Percentiles rank a stretch among this genome's conserved stretches.
phyloP scores from a whole-genome alignment of 2,329 filamentous ascomycete species.

The Chlorencoelia australis region DNA sequence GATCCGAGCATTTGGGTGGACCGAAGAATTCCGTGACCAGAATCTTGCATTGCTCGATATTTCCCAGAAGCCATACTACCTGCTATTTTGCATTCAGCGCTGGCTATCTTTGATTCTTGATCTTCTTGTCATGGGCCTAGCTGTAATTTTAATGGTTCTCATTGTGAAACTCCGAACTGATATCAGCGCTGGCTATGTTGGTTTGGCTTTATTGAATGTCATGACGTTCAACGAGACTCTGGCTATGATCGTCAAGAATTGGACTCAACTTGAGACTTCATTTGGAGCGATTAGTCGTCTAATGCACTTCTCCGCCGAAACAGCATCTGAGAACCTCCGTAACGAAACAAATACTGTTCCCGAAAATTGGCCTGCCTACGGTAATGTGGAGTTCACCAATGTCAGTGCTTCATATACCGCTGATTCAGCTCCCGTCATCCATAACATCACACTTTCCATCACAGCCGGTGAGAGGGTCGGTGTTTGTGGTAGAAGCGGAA shows the following conservation, averaged over 20 bases:
- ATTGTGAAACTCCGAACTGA: conserved; percentile 24
- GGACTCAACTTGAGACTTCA: conserved; percentile 22
- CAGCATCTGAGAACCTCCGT: conserved; percentile 13
- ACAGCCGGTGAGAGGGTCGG: conserved; percentile 41
- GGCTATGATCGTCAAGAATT: conserved; percentile 16
- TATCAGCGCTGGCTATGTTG: conserved; percentile 22
- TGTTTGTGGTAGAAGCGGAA: conserved; percentile 38
- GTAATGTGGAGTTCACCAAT: conserved; percentile 27
- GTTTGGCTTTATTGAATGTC: conserved; percentile 25
- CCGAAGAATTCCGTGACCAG: conserved; percentile 6
- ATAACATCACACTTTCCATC: conserved; percentile 33
- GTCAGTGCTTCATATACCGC: conserved; percentile 25
- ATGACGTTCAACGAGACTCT: conserved; percentile 20
- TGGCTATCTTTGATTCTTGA: conserved; percentile 40
- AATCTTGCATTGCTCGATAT: conserved; percentile 40
- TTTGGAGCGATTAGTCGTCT: conserved; percentile 20
- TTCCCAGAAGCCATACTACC: conserved; percentile 48
- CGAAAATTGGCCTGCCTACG: conserved; percentile 18
- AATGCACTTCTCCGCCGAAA: conserved; percentile 10
- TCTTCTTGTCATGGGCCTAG: conserved; percentile 20
- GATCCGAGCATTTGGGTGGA: conserved; percentile 38
- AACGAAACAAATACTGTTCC: conserved; percentile 10
- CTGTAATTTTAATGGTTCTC: conserved; percentile 27
- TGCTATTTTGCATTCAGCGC: conserved; percentile 46
- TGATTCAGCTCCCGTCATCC: conserved; percentile 10